phyloP scores from a whole-genome alignment of 2,329 filamentous ascomycete species.

The Penicillium sclerotigenum region DNA sequence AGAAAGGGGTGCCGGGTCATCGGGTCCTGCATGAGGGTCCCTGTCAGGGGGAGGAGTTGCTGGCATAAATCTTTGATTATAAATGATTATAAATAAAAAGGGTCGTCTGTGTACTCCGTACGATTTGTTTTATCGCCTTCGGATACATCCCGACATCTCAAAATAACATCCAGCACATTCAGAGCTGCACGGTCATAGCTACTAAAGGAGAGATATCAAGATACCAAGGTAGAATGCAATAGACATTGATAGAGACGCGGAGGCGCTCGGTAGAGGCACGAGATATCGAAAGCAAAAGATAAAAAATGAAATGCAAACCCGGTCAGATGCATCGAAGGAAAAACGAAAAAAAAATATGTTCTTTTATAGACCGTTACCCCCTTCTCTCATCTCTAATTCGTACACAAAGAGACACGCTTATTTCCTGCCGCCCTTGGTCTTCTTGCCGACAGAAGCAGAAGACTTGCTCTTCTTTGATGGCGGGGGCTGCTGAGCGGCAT shows the following conservation, averaged over 20 bases:
- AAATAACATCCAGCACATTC: neutral
- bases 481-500: slow-evolving; percentile 23
- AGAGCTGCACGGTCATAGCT: neutral
- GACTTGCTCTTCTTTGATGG: slow-evolving; percentile 40
- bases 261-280: slow-evolving; percentile 10
- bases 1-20: slow-evolving; percentile 39
- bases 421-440: slow-evolving; percentile 36
- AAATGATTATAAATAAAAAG: neutral
- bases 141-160: neutral
- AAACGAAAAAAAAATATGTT: slow-evolving; percentile 17
- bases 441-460: slow-evolving; percentile 22
- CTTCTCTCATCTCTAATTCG: slow-evolving; percentile 12
- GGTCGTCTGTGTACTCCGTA: too few relatives aligned
- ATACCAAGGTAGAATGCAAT: slow-evolving; percentile 9
- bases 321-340: slow-evolving; percentile 9
- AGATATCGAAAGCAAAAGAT: slow-evolving; percentile 11
- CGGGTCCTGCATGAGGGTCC: slow-evolving; percentile 42
- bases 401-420: slow-evolving; percentile 20
- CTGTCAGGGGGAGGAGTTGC: slow-evolving; percentile 30
- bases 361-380: slow-evolving; percentile 20
- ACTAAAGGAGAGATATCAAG: neutral
- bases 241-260: slow-evolving; percentile 9
- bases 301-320: slow-evolving; percentile 14
- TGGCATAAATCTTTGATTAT: neutral
- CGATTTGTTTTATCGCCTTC: neutral